Conservation (phyloP, 2,329 filamentous ascomycete species). For the Colletotrichum falcatum region DNA sequence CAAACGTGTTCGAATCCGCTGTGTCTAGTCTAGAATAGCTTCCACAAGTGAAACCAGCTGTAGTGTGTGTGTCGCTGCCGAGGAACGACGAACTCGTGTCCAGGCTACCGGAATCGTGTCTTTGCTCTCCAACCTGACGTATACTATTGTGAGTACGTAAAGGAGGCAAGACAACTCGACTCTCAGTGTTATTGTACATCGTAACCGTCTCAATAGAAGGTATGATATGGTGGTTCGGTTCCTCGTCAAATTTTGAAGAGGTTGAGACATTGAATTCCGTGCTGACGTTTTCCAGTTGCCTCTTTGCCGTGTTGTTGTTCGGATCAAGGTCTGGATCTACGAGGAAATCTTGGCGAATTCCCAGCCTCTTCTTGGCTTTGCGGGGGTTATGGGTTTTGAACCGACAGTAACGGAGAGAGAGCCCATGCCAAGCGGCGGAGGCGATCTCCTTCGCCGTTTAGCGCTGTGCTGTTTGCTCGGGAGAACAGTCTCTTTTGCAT, state of each 20-base stretch:
- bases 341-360: not conserved
- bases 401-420: conserved; percentile 2
- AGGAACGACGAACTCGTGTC: not conserved
- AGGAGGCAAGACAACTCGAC: not conserved
- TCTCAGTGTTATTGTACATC: too few species aligned
- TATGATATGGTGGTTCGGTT: not conserved
- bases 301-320: not conserved
- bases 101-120: not conserved
- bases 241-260: not conserved
- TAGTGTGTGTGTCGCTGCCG: not conserved
- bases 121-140: not conserved
- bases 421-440: not conserved
- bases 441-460: conserved; percentile 8
- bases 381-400: not conserved
- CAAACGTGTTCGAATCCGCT: not conserved
- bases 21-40: not conserved
- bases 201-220: not conserved
- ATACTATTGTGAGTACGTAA: not conserved
- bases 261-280: not conserved
- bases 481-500: not conserved
- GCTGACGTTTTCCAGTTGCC: not conserved
- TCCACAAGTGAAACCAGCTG: not conserved
- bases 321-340: not conserved
- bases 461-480: not conserved
- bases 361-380: not conserved